A percentile compares a stretch with the other conserved stretches of the same genome.
Evolutionary conservation across 2,329 filamentous ascomycete species (phyloP).

Genomic region (Ascochyta rabiei): DNA sequence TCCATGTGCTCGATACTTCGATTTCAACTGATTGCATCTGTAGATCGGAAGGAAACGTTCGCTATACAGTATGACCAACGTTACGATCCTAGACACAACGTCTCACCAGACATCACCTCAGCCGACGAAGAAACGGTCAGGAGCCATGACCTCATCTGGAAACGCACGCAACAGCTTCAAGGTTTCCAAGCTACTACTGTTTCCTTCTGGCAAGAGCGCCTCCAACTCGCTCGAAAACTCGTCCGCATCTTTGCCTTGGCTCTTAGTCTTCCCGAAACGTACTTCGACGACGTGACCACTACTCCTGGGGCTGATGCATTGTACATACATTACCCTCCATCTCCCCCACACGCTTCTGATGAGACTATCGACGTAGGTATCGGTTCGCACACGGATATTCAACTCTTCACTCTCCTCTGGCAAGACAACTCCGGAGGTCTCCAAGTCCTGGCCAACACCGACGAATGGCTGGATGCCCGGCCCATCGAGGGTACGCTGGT

Average conservation of each 20-base stretch:
- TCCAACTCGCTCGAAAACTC: conserved; percentile 59
- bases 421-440: conserved; percentile 21
- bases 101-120: neutral
- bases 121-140: neutral
- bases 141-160: conserved; percentile 4
- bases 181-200: conserved; percentile 56
- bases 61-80: conserved; percentile 3
- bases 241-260: conserved; percentile 61
- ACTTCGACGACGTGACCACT: conserved; percentile 62
- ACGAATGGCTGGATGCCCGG: conserved; percentile 41
- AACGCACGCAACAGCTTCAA: conserved; percentile 38
- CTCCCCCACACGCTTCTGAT: conserved; percentile 8
- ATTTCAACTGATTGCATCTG: neutral
- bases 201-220: conserved; percentile 56
- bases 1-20: neutral
- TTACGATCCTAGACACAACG: neutral
- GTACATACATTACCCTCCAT: conserved; percentile 30
- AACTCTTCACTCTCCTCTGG: conserved; percentile 16
- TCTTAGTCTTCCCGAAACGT: conserved; percentile 59
- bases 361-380: conserved; percentile 27
- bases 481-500: conserved; percentile 41
- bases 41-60: conserved; percentile 8
- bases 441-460: conserved; percentile 44
- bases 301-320: conserved; percentile 53
- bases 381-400: conserved; percentile 22